A percentile compares a stretch with the other conserved stretches of the same genome.
Evolutionary conservation across 2,329 filamentous ascomycete species (phyloP).

Genomic region (Fusarium transvaalense): DNA sequence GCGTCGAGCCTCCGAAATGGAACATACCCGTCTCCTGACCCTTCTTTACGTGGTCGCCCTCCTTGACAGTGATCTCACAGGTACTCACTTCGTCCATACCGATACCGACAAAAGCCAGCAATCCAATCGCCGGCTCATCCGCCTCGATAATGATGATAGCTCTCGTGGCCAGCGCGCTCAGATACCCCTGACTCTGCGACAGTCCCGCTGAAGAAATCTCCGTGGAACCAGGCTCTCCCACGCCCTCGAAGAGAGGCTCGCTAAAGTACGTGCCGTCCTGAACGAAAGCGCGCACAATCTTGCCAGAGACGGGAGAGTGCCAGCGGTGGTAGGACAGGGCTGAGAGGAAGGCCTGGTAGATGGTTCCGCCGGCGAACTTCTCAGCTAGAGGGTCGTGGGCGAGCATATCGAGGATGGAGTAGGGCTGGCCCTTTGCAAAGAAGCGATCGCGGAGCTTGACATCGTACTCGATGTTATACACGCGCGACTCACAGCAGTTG

Average conservation of each 20-base stretch:
- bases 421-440: constrained; percentile 77
- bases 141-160: constrained; percentile 78
- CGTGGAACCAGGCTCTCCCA: constrained; percentile 47
- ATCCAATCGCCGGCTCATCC: constrained; percentile 73
- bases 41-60: constrained; percentile 75
- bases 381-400: constrained; percentile 64
- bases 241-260: constrained; percentile 61
- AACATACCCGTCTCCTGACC: constrained; percentile 83
- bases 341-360: constrained; percentile 79
- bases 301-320: constrained; percentile 76
- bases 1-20: constrained; percentile 80
- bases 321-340: constrained; percentile 78
- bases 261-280: constrained; percentile 76
- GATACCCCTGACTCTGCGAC: constrained; percentile 71
- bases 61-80: constrained; percentile 76
- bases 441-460: constrained; percentile 71
- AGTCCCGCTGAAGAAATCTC: constrained; percentile 59
- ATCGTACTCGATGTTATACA: constrained; percentile 64
- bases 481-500: constrained; percentile 74
- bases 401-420: constrained; percentile 74
- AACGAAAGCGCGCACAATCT: constrained; percentile 67
- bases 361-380: constrained; percentile 71
- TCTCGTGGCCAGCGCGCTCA: constrained; percentile 75
- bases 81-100: constrained; percentile 84
- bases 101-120: constrained; percentile 77